Base-by-base conservation (phyloP, 805 yeast genomes). In the Candida ovalis region DNA sequence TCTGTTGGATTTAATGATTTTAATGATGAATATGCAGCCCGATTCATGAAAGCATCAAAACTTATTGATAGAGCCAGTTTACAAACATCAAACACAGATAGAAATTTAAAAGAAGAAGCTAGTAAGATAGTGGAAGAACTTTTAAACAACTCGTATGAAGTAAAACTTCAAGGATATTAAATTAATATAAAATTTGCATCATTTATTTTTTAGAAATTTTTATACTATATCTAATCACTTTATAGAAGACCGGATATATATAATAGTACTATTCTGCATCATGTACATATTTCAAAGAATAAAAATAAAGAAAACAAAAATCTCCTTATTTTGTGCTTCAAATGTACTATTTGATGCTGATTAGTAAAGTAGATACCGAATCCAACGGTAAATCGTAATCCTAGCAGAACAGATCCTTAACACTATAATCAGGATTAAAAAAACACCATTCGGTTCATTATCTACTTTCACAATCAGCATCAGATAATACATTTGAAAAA, bases 391-490 rank as follows among this genome's bases (percentile, higher is more conserved):
- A 25, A 25, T 7, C 28, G 7, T n/a, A n/a, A n/a, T n/a, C n/a
- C n/a, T n/a, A n/a, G n/a, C n/a, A n/a, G n/a, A n/a, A n/a, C n/a
- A n/a, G n/a, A n/a, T n/a, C n/a, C n/a, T n/a, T n/a, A n/a, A n/a
- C n/a, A n/a, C n/a, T 30, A 7, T 21, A 35, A 35, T 35, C 5
- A n/a, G 12, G 22, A n/a, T 7, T n/a, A 35, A 17, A 17, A n/a
- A n/a, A 15, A n/a, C 22, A 35, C 4, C 38, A 12, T 35, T 35
- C 12, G 19, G 38, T 35, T 7, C 10, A 10, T n/a, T 35, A 35
- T 35, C 38, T 35, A 35, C 38, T 35, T 35, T 35, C 38, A 35
- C 38, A 35, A 35, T 18, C 38, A 35, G 38, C 38, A 35, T 35
- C 38, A 35, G 21, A 35, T n/a, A 9, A 17, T 35, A 35, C 38